Evolutionary conservation across 1,284 basidiomycete species (phyloP).

Genomic region (Irpex sp.): DNA sequence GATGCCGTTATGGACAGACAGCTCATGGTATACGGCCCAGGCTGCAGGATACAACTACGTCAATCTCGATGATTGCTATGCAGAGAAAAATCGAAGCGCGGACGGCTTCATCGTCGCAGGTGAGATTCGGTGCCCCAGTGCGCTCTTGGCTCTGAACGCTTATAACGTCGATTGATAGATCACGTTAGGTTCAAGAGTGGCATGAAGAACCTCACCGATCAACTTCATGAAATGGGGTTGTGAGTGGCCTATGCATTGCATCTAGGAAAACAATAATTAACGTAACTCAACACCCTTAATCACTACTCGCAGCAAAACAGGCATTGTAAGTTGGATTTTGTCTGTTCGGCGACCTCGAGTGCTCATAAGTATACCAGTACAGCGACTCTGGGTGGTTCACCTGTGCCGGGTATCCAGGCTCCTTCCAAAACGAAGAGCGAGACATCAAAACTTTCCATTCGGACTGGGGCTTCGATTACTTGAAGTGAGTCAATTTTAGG

Average conservation of each 20-base stretch:
- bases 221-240: background rate
- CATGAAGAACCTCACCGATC: background rate
- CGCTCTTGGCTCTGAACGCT: background rate
- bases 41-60: constrained; percentile 30
- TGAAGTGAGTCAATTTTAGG: constrained; percentile 37
- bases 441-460: constrained; percentile 39
- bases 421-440: constrained; percentile 44
- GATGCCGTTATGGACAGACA: background rate
- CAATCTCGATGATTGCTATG: background rate
- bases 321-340: background rate
- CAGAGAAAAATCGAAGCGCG: background rate
- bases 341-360: background rate
- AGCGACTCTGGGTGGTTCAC: constrained; percentile 53
- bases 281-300: background rate
- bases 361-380: constrained; percentile 30
- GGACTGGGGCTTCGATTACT: constrained; percentile 51
- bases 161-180: background rate
- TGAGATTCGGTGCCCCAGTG: background rate
- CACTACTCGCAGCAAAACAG: background rate
- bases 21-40: constrained; percentile 11
- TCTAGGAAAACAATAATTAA: too few relatives aligned
- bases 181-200: background rate
- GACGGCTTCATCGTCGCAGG: background rate
- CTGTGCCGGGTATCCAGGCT: constrained; percentile 48
- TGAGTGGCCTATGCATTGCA: background rate